A percentile compares a stretch with the other conserved stretches of the same genome.
Conservation (phyloP, 2,329 filamentous ascomycete genomes). For the Stachybotrys echinatus region DNA sequence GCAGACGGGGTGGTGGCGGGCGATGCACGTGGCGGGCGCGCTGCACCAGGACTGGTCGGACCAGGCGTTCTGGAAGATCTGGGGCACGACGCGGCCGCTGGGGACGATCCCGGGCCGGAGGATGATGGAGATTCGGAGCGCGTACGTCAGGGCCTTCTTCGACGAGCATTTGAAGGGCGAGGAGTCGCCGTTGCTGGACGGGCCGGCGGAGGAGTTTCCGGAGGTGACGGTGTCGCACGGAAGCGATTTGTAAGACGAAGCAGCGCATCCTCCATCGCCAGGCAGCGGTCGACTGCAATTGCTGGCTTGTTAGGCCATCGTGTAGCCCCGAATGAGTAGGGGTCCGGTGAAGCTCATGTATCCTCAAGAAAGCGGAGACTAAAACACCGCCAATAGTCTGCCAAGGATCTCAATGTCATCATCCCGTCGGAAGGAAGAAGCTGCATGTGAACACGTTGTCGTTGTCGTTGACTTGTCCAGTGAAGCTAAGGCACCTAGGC, state of each 20-base stretch:
- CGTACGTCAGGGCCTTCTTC: slow-evolving; percentile 8
- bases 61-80: slow-evolving; percentile 8
- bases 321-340: no score
- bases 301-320: no score
- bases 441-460: background rate
- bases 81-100: slow-evolving; percentile 6
- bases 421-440: no score
- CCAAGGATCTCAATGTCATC: no score
- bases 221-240: slow-evolving; percentile 3
- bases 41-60: slow-evolving; percentile 10
- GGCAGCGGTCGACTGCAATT: no score
- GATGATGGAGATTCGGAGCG: slow-evolving; percentile 8
- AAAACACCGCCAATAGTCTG: no score
- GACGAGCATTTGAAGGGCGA: slow-evolving; percentile 1
- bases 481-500: no score
- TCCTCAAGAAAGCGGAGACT: no score
- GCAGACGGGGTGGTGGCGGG: slow-evolving; percentile 11
- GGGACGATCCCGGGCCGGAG: slow-evolving; percentile 6
- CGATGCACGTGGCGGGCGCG: slow-evolving; percentile 7
- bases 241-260: background rate
- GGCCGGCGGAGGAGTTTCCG: slow-evolving; percentile 2
- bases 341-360: no score
- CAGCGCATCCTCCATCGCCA: no score
- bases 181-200: slow-evolving; percentile 5
- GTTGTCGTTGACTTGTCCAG: no score